Base-by-base conservation (phyloP, 73 alveolate genomes). In the Symbiodinium natans region DNA sequence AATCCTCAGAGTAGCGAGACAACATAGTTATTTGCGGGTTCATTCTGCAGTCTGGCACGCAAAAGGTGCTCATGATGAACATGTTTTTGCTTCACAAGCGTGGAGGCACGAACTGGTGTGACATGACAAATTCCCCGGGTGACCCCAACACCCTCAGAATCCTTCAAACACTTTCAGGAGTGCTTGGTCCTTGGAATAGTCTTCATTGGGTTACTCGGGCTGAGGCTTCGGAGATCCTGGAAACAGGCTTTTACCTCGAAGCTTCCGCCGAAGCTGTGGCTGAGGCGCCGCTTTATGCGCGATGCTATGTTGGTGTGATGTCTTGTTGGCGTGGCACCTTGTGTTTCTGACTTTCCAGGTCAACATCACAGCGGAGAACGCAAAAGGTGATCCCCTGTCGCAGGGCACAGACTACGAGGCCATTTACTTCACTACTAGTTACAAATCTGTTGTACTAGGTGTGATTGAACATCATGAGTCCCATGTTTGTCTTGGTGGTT, bases 351-450 rank as follows among this genome's bases (percentile, higher is more conserved):
- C 3, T 5, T 9, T 13, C 25, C 27, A 86, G 93, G 93, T 86
- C 17, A 86, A 86, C 42, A 86, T 86, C 93, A 86, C 93, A 2
- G 93, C 93, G 15, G 82, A 86, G 63, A 86, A 54, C 38, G 83
- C 63, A 21, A 40, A 52, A 46, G 93, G 93, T 23, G 83, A 86
- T 86, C 63, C 83, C 25, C 63, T 86, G 42, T 83, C 73, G 10
- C 33, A 80, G 21, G 93, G 93, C 36, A 86, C 93, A 7, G 93
- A 86, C 83, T 86, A 86, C 38, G 93, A 86, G 93, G 93, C 84
- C 48, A 15, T 8, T 13, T 3, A 4, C 33, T n/a, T 13, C 8
- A 41, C 19, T 29, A 71, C 82, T 23, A 15, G 2, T 71, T n/a
- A n/a, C n/a, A n/a, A n/a, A n/a, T n/a, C 40, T 31, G 1, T 19